A percentile compares a stretch with the other conserved stretches of the same genome.
Conservation (phyloP, 1,284 basidiomycete species). For the Moesziomyces antarcticus region DNA sequence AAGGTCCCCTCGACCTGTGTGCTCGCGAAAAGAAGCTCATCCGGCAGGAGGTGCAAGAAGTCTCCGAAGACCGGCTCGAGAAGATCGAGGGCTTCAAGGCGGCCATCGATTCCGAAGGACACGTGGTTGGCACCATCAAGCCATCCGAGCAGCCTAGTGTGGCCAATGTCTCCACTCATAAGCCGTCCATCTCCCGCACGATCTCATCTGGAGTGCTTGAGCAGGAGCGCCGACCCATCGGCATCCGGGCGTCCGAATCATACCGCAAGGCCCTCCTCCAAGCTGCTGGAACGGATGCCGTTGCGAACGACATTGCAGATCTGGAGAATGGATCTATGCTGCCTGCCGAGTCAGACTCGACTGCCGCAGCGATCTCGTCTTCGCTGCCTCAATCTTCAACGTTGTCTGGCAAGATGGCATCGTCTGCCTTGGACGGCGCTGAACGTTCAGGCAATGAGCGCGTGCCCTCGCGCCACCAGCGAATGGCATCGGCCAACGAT, state of each 20-base stretch:
- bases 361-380: not conserved
- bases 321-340: not conserved
- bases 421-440: not conserved
- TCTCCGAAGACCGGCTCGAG: conserved; percentile 13
- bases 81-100: conserved; percentile 23
- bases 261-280: conserved; percentile 33
- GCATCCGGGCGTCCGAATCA: conserved; percentile 42
- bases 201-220: conserved; percentile 24
- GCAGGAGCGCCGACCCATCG: conserved; percentile 29
- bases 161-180: not conserved
- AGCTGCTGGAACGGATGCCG: conserved; percentile 17
- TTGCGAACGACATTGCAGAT: conserved; percentile 4
- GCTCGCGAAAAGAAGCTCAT: conserved; percentile 63
- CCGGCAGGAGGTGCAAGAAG: conserved; percentile 31
- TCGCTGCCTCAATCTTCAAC: conserved; percentile 46
- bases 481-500: conserved; percentile 34
- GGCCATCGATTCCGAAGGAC: conserved; percentile 10
- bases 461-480: conserved; percentile 12
- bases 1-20: conserved; percentile 69
- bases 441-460: not conserved
- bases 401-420: conserved; percentile 14
- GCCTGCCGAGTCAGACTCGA: not conserved
- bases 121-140: not conserved
- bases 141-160: not conserved
- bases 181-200: conserved; percentile 11